These are phyloP conservation scores for Helicocarpus griseus DNA, from an alignment of 2,329 filamentous ascomycete genomes.

Conservation along the genomic window DNA sequence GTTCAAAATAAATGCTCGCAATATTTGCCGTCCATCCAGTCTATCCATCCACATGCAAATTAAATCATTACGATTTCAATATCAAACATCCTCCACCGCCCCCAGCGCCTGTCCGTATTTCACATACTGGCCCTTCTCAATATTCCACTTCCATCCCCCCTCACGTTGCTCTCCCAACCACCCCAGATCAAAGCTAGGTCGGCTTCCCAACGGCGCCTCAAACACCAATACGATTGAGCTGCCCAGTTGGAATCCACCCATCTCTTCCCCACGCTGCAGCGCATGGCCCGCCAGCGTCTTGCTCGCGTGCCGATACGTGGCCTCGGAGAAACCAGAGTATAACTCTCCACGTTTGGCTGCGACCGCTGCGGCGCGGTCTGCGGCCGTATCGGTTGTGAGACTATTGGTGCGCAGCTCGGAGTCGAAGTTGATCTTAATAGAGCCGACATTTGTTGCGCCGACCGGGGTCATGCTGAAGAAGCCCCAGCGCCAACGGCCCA, in stretches of 20 bases:
- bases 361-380: slow-evolving; percentile 73
- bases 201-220: slow-evolving; percentile 66
- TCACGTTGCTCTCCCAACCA: slow-evolving; percentile 48
- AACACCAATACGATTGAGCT: slow-evolving; percentile 95
- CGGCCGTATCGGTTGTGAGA: slow-evolving; percentile 82
- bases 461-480: slow-evolving; percentile 97
- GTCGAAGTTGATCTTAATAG: slow-evolving; percentile 96
- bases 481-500: slow-evolving; percentile 91
- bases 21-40: neutral
- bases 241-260: slow-evolving; percentile 94
- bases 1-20: too few relatives aligned
- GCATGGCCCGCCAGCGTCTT: slow-evolving; percentile 72
- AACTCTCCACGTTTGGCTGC: slow-evolving; percentile 66
- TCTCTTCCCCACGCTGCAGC: slow-evolving; percentile 80
- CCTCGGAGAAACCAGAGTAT: slow-evolving; percentile 87
- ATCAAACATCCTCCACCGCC: slow-evolving; percentile 40
- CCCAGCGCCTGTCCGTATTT: slow-evolving; percentile 85
- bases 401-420: slow-evolving; percentile 86
- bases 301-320: slow-evolving; percentile 73
- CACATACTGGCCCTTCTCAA: slow-evolving; percentile 78
- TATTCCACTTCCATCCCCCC: slow-evolving; percentile 73
- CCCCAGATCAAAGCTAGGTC: slow-evolving; percentile 50
- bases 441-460: slow-evolving; percentile 93
- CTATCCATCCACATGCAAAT: neutral
- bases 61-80: neutral